These are phyloP conservation scores for Lentinula edodes DNA, from an alignment of 768 basidiomycete species.

Conservation along the genomic window DNA sequence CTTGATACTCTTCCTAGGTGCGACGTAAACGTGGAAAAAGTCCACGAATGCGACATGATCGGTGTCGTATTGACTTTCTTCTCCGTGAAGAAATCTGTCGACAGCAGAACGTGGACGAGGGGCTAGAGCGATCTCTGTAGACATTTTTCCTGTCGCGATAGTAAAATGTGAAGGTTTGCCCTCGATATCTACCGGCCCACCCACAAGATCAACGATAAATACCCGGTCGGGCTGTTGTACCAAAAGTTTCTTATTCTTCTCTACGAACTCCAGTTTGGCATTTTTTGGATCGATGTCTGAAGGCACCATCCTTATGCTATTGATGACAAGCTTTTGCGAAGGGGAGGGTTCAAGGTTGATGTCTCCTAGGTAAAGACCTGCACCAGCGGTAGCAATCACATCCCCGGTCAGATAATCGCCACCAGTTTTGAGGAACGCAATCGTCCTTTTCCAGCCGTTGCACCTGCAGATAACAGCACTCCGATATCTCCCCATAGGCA, in stretches of 20 bases:
- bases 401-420: constrained; percentile 58
- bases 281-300: constrained; percentile 43
- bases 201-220: constrained; percentile 45
- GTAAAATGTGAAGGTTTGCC: constrained; percentile 38
- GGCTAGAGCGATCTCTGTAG: constrained; percentile 49
- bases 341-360: constrained; percentile 40
- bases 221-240: constrained; percentile 51
- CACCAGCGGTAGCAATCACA: constrained; percentile 56
- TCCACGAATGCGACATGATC: constrained; percentile 60
- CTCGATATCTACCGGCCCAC: constrained; percentile 38
- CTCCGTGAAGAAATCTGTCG: neutral
- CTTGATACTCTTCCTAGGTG: constrained; percentile 33
- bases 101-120: constrained; percentile 11
- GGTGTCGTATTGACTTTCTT: constrained; percentile 16
- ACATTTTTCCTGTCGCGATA: constrained; percentile 52
- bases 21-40: constrained; percentile 61
- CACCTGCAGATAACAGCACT: constrained; percentile 51
- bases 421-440: constrained; percentile 61
- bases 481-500: constrained; percentile 63
- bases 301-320: constrained; percentile 44
- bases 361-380: constrained; percentile 62
- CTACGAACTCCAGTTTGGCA: constrained; percentile 51
- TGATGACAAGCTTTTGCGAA: constrained; percentile 29
- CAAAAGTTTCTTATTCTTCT: constrained; percentile 46
- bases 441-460: constrained; percentile 31